phyloP scores from a whole-genome alignment of 768 basidiomycete species.

The Mycena polygramma region DNA sequence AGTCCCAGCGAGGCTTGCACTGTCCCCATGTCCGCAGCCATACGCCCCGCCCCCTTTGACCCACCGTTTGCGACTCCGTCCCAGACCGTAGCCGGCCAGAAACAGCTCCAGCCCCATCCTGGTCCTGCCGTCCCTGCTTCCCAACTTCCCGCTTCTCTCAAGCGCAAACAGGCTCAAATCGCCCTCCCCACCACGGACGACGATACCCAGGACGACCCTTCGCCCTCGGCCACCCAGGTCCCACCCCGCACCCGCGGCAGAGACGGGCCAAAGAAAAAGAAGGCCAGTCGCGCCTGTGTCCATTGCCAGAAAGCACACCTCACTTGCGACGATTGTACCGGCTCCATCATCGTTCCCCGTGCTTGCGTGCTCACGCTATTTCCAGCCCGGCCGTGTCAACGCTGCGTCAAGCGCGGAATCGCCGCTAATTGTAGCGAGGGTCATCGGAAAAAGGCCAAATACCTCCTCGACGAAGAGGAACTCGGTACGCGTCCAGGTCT shows the following conservation, averaged over 20 bases:
- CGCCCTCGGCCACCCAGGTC: conserved; percentile 59
- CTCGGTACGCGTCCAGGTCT: conserved; percentile 69
- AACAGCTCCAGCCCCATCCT: conserved; percentile 30
- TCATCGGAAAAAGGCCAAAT: conserved; percentile 97
- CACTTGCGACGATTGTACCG: conserved; percentile 97
- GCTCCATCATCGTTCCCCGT: conserved; percentile 42
- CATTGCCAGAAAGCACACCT: conserved; percentile 98
- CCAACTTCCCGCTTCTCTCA: conserved; percentile 39
- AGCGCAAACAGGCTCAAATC: conserved; percentile 57
- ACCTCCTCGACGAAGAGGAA: conserved; percentile 94
- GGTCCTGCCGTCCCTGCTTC: conserved; percentile 31
- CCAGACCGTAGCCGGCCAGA: conserved; percentile 28
- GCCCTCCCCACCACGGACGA: conserved; percentile 56
- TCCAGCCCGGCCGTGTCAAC: conserved; percentile 93
- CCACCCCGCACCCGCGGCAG: conserved; percentile 64
- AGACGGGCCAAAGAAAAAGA: conserved; percentile 93
- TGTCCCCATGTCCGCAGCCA: conserved; percentile 31
- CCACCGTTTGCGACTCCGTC: conserved; percentile 8
- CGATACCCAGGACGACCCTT: conserved; percentile 68
- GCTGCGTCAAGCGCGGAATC: conserved; percentile 95
- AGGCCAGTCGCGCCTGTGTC: conserved; percentile 93
- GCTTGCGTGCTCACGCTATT: conserved; percentile 37
- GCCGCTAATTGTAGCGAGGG: conserved; percentile 93
- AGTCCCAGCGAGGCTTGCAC: neutral
- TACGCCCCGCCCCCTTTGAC: conserved; percentile 22